Conservation (phyloP, 2,329 filamentous ascomycete species). For the Colletotrichum lindemuthianum region DNA sequence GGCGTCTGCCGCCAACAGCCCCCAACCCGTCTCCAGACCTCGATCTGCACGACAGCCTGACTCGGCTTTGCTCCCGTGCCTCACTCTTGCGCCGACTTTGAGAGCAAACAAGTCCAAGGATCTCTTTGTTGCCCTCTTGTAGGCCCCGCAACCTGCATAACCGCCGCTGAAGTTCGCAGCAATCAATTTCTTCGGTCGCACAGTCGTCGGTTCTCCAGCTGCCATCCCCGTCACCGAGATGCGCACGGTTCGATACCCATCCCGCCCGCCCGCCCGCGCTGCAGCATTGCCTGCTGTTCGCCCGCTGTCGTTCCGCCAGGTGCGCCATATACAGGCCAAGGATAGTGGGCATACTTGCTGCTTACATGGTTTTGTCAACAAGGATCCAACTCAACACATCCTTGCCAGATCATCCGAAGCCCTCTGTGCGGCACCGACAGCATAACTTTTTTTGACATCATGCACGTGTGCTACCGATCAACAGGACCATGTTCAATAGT, state of each 20-base stretch:
- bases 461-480: no score
- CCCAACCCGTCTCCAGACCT: slow-evolving; percentile 1
- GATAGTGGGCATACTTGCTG: no score
- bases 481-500: background rate
- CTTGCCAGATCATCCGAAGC: no score
- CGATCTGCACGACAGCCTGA: slow-evolving; percentile 13
- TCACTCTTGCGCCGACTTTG: background rate
- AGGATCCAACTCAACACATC: no score
- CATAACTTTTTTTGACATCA: no score
- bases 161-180: slow-evolving; percentile 11
- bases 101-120: slow-evolving; percentile 4
- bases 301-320: background rate
- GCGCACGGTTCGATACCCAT: slow-evolving; percentile 27
- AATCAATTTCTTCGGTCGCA: slow-evolving; percentile 9
- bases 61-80: slow-evolving; percentile 6
- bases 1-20: slow-evolving; percentile 18
- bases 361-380: no score
- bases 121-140: slow-evolving; percentile 16
- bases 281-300: slow-evolving; percentile 22
- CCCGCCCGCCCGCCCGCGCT: slow-evolving; percentile 29
- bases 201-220: slow-evolving; percentile 22
- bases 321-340: background rate
- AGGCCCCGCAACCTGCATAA: slow-evolving; percentile 2
- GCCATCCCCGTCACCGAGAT: slow-evolving; percentile 16
- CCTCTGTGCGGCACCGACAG: no score